Percentiles rank a stretch among this genome's conserved stretches.
Conservation (phyloP, 2,329 filamentous ascomycete species). For the Orbilia oligospora region DNA sequence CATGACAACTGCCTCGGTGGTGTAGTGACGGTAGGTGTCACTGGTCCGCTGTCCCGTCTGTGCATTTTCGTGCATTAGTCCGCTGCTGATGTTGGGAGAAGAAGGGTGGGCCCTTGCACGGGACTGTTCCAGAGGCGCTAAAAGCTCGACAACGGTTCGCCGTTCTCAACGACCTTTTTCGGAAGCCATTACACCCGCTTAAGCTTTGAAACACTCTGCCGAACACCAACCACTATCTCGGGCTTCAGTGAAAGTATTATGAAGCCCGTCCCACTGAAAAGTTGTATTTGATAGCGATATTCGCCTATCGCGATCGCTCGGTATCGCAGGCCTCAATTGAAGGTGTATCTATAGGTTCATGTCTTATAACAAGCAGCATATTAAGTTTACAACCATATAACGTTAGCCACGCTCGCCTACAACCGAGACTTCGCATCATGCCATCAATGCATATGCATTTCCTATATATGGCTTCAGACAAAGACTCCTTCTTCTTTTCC, state of each 20-base stretch:
- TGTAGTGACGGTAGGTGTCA: slow-evolving; percentile 14
- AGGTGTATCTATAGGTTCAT: background rate
- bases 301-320: slow-evolving; percentile 46
- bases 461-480: background rate
- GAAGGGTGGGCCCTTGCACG: slow-evolving; percentile 19
- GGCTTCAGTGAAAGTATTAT: slow-evolving; percentile 25
- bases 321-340: slow-evolving; percentile 10
- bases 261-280: background rate
- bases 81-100: slow-evolving; percentile 19
- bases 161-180: slow-evolving; percentile 28
- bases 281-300: background rate
- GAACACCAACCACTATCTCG: slow-evolving; percentile 30
- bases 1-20: slow-evolving; percentile 2
- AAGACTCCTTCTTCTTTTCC: background rate
- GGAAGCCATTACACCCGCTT: slow-evolving; percentile 19
- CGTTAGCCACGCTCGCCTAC: slow-evolving; percentile 28
- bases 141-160: slow-evolving; percentile 48
- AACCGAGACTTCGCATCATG: slow-evolving; percentile 35
- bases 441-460: slow-evolving; percentile 13
- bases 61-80: slow-evolving; percentile 27
- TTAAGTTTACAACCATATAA: background rate
- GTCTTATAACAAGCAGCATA: background rate
- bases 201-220: slow-evolving; percentile 38
- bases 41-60: slow-evolving; percentile 45
- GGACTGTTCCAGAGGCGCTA: slow-evolving; percentile 43